These are phyloP conservation scores for Aspergillus tanneri DNA, from an alignment of 2,329 filamentous ascomycete species.

Conservation along the genomic window DNA sequence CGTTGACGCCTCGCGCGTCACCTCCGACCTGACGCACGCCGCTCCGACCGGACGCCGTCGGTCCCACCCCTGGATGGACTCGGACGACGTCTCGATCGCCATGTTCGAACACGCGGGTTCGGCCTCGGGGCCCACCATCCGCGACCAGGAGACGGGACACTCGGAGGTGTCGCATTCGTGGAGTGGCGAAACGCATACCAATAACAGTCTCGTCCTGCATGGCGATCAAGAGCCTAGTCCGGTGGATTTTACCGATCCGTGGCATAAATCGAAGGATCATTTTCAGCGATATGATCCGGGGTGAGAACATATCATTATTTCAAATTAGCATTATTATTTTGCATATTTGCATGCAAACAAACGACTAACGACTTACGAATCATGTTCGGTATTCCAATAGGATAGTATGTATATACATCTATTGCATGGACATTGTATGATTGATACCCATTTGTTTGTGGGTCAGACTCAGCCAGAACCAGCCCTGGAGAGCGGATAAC, in stretches of 20 bases:
- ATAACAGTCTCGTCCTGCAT: conserved; percentile 13
- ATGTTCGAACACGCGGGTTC: conserved; percentile 36
- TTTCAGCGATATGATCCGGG: neutral
- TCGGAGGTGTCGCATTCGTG: conserved; percentile 31
- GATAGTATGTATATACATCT: neutral
- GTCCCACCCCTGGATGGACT: conserved; percentile 35
- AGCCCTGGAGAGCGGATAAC: neutral
- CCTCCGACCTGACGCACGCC: conserved; percentile 44
- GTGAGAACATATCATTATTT: neutral
- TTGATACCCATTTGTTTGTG: neutral
- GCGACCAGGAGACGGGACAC: conserved; percentile 20
- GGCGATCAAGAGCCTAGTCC: conserved; percentile 19
- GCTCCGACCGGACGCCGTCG: conserved; percentile 22
- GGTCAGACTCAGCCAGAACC: neutral
- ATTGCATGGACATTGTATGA: no score
- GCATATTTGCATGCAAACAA: conserved; percentile 1
- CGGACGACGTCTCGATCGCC: conserved; percentile 39
- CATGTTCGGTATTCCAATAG: conserved; percentile 8
- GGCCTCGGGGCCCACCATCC: conserved; percentile 2
- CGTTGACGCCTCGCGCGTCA: conserved; percentile 46
- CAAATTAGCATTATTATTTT: neutral
- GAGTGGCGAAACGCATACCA: conserved; percentile 31
- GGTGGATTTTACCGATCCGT: conserved; percentile 25
- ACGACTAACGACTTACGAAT: conserved; percentile 18
- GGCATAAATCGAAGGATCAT: conserved; percentile 4